phyloP scores from a whole-genome alignment of 1,284 basidiomycete genomes.

The Fomitopsis palustris region DNA sequence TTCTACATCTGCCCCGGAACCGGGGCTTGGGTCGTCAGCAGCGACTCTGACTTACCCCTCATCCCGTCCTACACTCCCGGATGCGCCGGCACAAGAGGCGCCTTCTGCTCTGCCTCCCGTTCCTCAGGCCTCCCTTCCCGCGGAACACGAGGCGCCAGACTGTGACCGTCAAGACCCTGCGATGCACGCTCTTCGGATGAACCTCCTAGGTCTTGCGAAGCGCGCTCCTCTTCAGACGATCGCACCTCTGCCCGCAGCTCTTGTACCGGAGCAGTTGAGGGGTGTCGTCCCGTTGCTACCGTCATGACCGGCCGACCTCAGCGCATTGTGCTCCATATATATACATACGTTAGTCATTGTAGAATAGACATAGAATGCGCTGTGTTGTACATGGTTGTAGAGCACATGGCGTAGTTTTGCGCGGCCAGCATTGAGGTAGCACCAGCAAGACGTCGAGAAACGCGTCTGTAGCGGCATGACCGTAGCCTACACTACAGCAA shows the following conservation, averaged over 20 bases:
- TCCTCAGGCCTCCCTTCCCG: not conserved
- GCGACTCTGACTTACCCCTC: not conserved
- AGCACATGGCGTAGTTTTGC: too few relatives aligned
- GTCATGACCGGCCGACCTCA: not conserved
- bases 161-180: slow-evolving; percentile 40
- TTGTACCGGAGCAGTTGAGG: slow-evolving; percentile 64
- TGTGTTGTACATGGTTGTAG: too few relatives aligned
- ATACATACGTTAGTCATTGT: too few relatives aligned
- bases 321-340: too few relatives aligned
- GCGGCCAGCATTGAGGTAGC: too few relatives aligned
- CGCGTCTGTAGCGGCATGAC: too few relatives aligned
- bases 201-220: slow-evolving; percentile 69
- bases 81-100: not conserved
- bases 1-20: not conserved
- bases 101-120: not conserved
- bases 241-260: slow-evolving; percentile 56
- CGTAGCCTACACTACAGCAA: too few relatives aligned
- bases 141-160: slow-evolving; percentile 2
- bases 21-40: not conserved
- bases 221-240: slow-evolving; percentile 70
- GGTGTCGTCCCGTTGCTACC: slow-evolving; percentile 46
- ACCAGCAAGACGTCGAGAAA: too few relatives aligned
- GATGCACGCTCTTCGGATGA: slow-evolving; percentile 57
- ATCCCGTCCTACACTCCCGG: not conserved
- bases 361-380: too few relatives aligned